Evolutionary conservation across 371 early-diverging fungal genomes (phyloP).

Genomic region (Rhizopus stolonifer): DNA sequence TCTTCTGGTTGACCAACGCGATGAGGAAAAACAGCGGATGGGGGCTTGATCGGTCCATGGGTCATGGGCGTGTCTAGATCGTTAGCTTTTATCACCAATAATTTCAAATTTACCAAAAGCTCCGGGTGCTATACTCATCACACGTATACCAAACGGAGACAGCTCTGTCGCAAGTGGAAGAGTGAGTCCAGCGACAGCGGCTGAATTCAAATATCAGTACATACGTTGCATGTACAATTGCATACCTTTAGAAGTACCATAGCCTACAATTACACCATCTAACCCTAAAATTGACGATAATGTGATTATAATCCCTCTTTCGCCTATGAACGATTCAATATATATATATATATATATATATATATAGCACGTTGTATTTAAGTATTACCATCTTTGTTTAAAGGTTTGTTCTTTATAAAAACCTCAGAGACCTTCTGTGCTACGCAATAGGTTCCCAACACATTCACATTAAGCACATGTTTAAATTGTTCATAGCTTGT

Average conservation of each 20-base stretch:
- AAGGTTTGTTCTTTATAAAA: slow-evolving; percentile 40
- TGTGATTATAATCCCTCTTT: slow-evolving; percentile 59
- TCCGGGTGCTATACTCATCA: slow-evolving; percentile 63
- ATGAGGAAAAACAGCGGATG: slow-evolving; percentile 42
- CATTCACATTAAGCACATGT: slow-evolving; percentile 48
- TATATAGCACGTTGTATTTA: slow-evolving; percentile 29
- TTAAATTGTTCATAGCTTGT: slow-evolving; percentile 53
- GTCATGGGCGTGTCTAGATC: slow-evolving; percentile 48
- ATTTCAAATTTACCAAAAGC: slow-evolving; percentile 44
- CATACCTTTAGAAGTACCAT: slow-evolving; percentile 59
- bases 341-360: no score
- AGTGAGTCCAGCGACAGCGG: slow-evolving; percentile 59
- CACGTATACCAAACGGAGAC: slow-evolving; percentile 52
- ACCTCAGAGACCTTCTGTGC: slow-evolving; percentile 53
- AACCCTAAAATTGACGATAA: slow-evolving; percentile 55
- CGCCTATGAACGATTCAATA: no score
- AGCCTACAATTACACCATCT: slow-evolving; percentile 52
- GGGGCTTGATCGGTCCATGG: background rate
- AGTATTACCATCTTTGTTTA: slow-evolving; percentile 38
- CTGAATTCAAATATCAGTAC: slow-evolving; percentile 4
- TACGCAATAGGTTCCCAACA: slow-evolving; percentile 62
- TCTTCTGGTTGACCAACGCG: slow-evolving; percentile 51
- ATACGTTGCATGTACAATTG: background rate
- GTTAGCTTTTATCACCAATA: slow-evolving; percentile 1
- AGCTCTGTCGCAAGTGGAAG: slow-evolving; percentile 63